Conservation (phyloP, 2,329 filamentous ascomycete species). For the Fusarium sp. region DNA sequence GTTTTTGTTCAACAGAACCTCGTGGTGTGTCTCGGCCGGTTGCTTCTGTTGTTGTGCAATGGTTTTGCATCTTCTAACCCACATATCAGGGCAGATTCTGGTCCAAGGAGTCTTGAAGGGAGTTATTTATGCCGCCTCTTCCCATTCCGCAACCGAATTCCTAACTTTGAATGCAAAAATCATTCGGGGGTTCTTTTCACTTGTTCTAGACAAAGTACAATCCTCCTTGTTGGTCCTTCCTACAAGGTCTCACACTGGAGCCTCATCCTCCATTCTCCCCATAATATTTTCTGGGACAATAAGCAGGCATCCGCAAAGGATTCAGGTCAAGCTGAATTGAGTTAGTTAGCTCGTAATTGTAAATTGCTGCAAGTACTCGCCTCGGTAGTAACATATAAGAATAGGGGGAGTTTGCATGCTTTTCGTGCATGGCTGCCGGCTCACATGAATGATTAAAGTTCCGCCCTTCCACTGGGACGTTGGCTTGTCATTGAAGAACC, state of each 20-base stretch:
- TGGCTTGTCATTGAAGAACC: conserved; percentile 10
- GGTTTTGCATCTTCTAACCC: neutral
- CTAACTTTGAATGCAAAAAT: neutral
- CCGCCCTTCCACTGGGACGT: conserved; percentile 15
- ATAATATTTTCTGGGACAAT: conserved; percentile 7
- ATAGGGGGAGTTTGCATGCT: conserved; percentile 41
- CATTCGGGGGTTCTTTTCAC: neutral
- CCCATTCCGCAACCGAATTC: neutral
- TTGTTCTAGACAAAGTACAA: conserved; percentile 6
- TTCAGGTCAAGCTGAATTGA: conserved; percentile 14
- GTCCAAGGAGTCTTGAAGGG: neutral
- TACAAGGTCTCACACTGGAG: conserved; percentile 31
- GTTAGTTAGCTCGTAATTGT: conserved; percentile 18
- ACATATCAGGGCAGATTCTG: neutral
- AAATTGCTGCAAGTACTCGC: conserved; percentile 20
- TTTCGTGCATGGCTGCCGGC: conserved; percentile 46
- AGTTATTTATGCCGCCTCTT: neutral
- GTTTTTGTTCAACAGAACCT: conserved; percentile 22
- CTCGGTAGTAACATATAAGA: conserved; percentile 31
- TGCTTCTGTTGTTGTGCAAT: conserved; percentile 17
- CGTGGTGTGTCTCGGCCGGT: conserved; percentile 10
- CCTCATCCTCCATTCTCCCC: conserved; percentile 16
- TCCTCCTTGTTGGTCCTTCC: conserved; percentile 3
- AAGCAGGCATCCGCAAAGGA: conserved; percentile 3
- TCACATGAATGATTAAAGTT: conserved; percentile 47